phyloP scores from a whole-genome alignment of 139 green algal species.

The Eudorina sp. region DNA sequence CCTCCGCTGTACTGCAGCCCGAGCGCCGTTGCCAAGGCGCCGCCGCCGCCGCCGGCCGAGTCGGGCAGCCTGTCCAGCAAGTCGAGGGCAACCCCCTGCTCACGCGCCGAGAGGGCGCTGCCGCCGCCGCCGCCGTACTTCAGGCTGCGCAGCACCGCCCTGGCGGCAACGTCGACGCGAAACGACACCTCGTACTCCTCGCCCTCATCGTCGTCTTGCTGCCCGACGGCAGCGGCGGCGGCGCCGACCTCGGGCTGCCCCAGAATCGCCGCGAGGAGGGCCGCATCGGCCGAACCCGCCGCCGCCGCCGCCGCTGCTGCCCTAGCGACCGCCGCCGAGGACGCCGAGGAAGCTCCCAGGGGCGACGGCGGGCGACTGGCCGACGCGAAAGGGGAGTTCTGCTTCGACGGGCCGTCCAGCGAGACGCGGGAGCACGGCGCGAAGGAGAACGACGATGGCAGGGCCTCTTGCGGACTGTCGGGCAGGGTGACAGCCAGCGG shows the following conservation, averaged over 20 bases:
- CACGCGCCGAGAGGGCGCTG: background rate
- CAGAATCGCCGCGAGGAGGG: background rate
- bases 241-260: background rate
- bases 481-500: too few species aligned
- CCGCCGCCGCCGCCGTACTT: background rate
- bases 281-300: background rate
- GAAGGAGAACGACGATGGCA: slow-evolving; percentile 6
- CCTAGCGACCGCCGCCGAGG: background rate
- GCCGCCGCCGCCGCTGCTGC: background rate
- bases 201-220: background rate
- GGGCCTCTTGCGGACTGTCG: too few species aligned
- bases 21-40: background rate
- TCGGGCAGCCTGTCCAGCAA: too few species aligned
- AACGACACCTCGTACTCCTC: slow-evolving; percentile 7
- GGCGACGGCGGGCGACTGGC: too few species aligned
- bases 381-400: too few species aligned
- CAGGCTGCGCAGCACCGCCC: background rate
- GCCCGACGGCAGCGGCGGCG: background rate
- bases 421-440: background rate
- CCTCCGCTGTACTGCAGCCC: too few species aligned
- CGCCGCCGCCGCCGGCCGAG: background rate
- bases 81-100: too few species aligned
- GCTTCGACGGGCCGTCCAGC: background rate
- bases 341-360: background rate
- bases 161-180: background rate